phyloP scores from a whole-genome alignment of 2,329 filamentous ascomycete genomes.

The Xylaria sp. region DNA sequence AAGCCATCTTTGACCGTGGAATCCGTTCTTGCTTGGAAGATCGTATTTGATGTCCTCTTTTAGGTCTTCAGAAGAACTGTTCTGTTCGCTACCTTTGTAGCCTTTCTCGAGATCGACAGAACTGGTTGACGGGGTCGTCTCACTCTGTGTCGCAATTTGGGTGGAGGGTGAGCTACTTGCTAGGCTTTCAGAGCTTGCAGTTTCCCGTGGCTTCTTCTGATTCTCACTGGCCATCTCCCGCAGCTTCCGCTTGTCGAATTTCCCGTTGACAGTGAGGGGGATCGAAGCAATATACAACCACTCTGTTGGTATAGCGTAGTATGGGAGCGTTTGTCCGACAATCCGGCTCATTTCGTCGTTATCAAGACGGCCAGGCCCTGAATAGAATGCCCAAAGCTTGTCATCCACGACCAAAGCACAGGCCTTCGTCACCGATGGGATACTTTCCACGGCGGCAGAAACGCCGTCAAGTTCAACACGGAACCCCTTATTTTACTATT shows the following conservation, averaged over 20 bases:
- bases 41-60: conserved; percentile 42
- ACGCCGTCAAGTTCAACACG: conserved; percentile 70
- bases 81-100: conserved; percentile 41
- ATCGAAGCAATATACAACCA: conserved; percentile 58
- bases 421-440: conserved; percentile 59
- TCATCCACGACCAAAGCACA: conserved; percentile 60
- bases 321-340: conserved; percentile 59
- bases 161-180: conserved; percentile 38
- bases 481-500: conserved; percentile 57
- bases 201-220: conserved; percentile 34
- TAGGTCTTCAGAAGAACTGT: conserved; percentile 28
- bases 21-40: conserved; percentile 54
- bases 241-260: conserved; percentile 64
- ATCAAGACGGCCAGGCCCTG: conserved; percentile 50
- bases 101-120: conserved; percentile 45
- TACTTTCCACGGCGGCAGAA: conserved; percentile 60
- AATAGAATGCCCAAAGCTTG: conserved; percentile 63
- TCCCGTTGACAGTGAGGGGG: conserved; percentile 66
- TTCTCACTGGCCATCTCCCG: conserved; percentile 48
- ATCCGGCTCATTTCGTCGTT: conserved; percentile 54
- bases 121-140: conserved; percentile 18
- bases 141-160: conserved; percentile 5
- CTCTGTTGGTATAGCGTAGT: conserved; percentile 64
- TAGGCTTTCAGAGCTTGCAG: conserved; percentile 23
- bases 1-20: conserved; percentile 49